phyloP scores from a whole-genome alignment of 345 rosid species.

The Psidium guajava region DNA sequence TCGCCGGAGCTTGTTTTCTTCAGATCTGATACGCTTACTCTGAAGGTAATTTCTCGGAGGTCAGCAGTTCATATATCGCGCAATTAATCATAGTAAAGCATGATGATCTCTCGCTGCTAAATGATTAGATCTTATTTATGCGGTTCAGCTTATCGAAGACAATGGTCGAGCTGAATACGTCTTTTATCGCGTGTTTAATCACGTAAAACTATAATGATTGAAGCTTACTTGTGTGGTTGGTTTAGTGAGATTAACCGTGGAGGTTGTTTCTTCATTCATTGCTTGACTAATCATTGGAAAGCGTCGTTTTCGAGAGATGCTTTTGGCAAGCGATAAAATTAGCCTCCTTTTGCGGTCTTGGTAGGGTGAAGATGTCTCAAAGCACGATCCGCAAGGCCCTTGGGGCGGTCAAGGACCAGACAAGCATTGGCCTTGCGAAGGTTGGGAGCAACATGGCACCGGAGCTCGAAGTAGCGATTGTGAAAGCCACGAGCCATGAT shows the following conservation, averaged over 20 bases:
- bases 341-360: background rate
- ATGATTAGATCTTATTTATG: background rate
- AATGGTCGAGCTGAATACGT: background rate
- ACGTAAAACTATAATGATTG: background rate
- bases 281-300: background rate
- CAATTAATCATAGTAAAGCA: background rate
- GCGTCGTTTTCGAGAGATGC: background rate
- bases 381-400: conserved; percentile 90
- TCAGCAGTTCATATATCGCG: background rate
- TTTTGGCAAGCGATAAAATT: background rate
- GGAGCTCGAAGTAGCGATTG: conserved; percentile 86
- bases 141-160: background rate
- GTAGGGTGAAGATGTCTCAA: conserved; percentile 41
- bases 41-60: background rate
- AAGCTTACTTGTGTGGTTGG: background rate
- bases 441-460: conserved; percentile 92
- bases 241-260: background rate
- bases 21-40: background rate
- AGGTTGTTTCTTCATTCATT: background rate
- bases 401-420: conserved; percentile 94
- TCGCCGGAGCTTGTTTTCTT: background rate
- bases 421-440: conserved; percentile 86
- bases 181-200: background rate
- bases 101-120: background rate
- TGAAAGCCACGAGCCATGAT: conserved; percentile 90